These are phyloP conservation scores for Lyophyllum shimeji DNA, from an alignment of 768 basidiomycete genomes.

Conservation along the genomic window DNA sequence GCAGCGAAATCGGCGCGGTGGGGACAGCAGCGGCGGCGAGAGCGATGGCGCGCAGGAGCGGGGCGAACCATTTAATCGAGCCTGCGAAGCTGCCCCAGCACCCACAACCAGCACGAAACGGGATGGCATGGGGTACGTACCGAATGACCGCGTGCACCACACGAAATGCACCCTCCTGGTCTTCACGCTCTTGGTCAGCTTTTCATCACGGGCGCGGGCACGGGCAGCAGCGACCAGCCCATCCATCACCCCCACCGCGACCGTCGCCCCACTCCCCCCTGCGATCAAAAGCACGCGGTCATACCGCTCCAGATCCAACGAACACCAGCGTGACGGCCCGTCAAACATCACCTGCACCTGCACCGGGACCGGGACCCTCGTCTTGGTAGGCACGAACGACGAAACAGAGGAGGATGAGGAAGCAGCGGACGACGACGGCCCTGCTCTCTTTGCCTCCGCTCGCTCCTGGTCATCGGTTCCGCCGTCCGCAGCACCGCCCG, in stretches of 20 bases:
- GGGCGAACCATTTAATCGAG: slow-evolving; percentile 42
- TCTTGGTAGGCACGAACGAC: too few relatives aligned
- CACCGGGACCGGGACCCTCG: slow-evolving; percentile 36
- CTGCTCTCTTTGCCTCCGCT: background rate
- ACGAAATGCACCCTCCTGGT: slow-evolving; percentile 72
- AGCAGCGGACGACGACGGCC: too few relatives aligned
- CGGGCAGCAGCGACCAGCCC: slow-evolving; percentile 41
- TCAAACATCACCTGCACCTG: slow-evolving; percentile 84
- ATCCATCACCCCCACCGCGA: slow-evolving; percentile 78
- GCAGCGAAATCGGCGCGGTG: slow-evolving; percentile 54
- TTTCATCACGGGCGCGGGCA: slow-evolving; percentile 29
- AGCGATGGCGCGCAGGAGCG: slow-evolving; percentile 37
- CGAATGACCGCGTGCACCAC: slow-evolving; percentile 78
- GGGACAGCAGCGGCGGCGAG: slow-evolving; percentile 30
- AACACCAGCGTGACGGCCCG: slow-evolving; percentile 84
- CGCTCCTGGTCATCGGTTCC: too few relatives aligned
- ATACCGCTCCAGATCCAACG: slow-evolving; percentile 65
- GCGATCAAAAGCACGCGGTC: slow-evolving; percentile 76
- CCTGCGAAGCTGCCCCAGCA: too few relatives aligned
- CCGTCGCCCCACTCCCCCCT: slow-evolving; percentile 84
- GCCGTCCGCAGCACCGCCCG: too few relatives aligned
- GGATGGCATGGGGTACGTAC: too few relatives aligned
- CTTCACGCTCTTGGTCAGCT: slow-evolving; percentile 48
- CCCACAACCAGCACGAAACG: too few relatives aligned
- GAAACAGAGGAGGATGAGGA: background rate